A percentile compares a stretch with the other conserved stretches of the same genome.
These are phyloP conservation scores for Picea glauca DNA, from an alignment of 75 land plant species.

Conservation along the genomic window DNA sequence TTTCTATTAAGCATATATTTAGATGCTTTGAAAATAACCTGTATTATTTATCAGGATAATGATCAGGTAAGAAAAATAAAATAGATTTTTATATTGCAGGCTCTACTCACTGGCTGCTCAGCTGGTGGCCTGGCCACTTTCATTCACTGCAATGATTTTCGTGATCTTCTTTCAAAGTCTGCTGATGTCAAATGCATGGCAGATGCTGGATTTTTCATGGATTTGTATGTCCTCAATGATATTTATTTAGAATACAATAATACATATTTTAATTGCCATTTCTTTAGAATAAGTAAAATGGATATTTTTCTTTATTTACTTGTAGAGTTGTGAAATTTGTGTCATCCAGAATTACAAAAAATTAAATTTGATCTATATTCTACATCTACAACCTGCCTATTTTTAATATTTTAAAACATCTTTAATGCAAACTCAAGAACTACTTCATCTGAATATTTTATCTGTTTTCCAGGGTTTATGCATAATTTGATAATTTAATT, in stretches of 20 bases:
- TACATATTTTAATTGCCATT: not conserved
- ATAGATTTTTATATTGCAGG: conserved; percentile 30
- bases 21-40: not conserved
- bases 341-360: not conserved
- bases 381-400: too few species aligned
- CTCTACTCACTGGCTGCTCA: conserved; percentile 77
- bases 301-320: not conserved
- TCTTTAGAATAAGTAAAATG: not conserved
- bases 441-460: too few species aligned
- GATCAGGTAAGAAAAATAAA: not conserved
- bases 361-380: too few species aligned
- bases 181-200: conserved; percentile 72
- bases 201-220: conserved; percentile 86
- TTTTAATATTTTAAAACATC: conserved; percentile 33
- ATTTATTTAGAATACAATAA: not conserved
- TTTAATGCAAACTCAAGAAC: not conserved
- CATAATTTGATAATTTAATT: too few species aligned
- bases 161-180: conserved; percentile 30
- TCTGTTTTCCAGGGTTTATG: not conserved
- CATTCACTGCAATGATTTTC: conserved; percentile 70
- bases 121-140: conserved; percentile 78
- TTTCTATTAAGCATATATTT: too few species aligned
- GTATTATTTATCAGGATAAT: not conserved
- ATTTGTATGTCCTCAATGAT: conserved; percentile 34
- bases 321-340: not conserved